Base-by-base conservation (phyloP, 139 green algal species). In the Closterium sp. region DNA sequence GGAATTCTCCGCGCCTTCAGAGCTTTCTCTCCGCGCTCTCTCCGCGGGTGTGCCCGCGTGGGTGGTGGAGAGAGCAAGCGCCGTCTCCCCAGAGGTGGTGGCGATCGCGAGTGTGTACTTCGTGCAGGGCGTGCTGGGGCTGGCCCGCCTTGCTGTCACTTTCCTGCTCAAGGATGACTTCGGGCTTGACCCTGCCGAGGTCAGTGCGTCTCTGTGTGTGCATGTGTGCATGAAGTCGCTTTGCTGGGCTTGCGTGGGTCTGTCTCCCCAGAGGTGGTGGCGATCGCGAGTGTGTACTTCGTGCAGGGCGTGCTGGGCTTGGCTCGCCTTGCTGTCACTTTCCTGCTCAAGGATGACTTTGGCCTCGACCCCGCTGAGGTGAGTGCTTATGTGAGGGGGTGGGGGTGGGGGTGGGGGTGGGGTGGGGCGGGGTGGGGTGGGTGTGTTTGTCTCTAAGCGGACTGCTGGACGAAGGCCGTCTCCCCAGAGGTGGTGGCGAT, bases 151-250 rank as follows among this genome's bases (percentile, higher is more conserved):
- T 31, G 98, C 97, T 0, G 92, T 99, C 62, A 97, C 95, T 17
- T 98, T 97, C 90, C 98, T 98, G 90, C 96, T 98, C 88, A 99
- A 99, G 85, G 98, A 99, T 91, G 96, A 98, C 5, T 94, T 99
- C 6, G 89, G 96, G 2, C 93, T 99, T 3, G 96, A 97, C 21
- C 98, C 98, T 4, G 97, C 97, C 4, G 96, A 98, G 91, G 97
- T 93, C 7, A 31, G 84, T 73, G 13, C 10, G 13, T 21, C 10
- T 70, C 45, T 38, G 32, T 38, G 32, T 38, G 32, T 38, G 32
- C 2, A n/a, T n/a, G n/a, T n/a, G n/a, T n/a, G n/a, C n/a, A n/a
- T n/a, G n/a, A n/a, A n/a, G 2, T 4, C 4, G 32, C 32, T 38
- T 4, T 38, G 32, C 32, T 38, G 32, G 9, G 38, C 2, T 6